Base-by-base conservation (phyloP, 2,329 filamentous ascomycete species). In the Aureobasidium sp. region DNA sequence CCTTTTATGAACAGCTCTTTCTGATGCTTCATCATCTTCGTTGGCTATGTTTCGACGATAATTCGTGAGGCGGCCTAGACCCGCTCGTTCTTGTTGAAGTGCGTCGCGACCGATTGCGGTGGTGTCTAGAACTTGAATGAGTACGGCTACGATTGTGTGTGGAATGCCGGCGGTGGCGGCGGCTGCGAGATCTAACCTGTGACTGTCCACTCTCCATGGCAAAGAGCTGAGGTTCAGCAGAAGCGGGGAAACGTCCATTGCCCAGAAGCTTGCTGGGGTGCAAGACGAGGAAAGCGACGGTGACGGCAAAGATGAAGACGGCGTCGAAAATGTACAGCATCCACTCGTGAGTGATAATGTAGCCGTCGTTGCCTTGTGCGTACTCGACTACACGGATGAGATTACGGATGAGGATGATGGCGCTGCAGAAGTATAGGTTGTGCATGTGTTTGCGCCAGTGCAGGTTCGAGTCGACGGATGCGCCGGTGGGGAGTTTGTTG, bases 321-420 rank as follows among this genome's bases (percentile, higher is more conserved):
- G 70, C 66, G 41, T 66, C 63, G 53, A 66, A 63, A 27, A 64
- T 42, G 54, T 60, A 58, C 39, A 76, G 54, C 21, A 66, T 74
- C 49, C 67, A 66, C 63, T 79, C 76, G 34, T 71, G 67, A 12
- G 61, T 57, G 32, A 76, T 61, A 8, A 79, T 58, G 44, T 67
- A 71, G 1, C 76, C 76, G 19, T 66, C 58, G 22, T 69, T 65
- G 1, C 76, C 75, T 58, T 71, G 62, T 0, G 65, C 56, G 55
- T 75, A 80, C 64, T 79, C 77, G 6, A 71, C 61, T 8, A 78
- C 66, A 27, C 77, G 69, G 50, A 77, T 77, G 2, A 78, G 55
- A 6, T 65, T 72, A 30, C 78, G 69, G 5, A 78, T 50, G 55
- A 79, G 62, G 59, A 80, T 79, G 16, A 79, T 61, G 0, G 62